A percentile compares a stretch with the other conserved stretches of the same genome.
phyloP scores from a whole-genome alignment of 2,329 filamentous ascomycete genomes.

The Magnaporthiopsis rhizophila region DNA sequence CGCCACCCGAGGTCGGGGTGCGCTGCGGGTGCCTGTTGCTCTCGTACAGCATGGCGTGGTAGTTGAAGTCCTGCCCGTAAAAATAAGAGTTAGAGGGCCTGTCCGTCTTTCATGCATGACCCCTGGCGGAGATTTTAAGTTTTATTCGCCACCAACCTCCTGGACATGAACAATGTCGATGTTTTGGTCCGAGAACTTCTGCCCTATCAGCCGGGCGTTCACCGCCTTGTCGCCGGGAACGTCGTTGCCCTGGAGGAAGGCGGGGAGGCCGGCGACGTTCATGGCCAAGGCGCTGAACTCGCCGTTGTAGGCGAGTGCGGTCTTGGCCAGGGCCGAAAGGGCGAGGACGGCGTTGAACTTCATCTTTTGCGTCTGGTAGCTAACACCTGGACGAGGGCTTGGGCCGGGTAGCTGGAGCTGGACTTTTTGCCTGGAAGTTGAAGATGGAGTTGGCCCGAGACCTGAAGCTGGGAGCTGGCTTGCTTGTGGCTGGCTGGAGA shows the following conservation, averaged over 20 bases:
- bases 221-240: slow-evolving; percentile 53
- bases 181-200: slow-evolving; percentile 44
- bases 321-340: slow-evolving; percentile 2
- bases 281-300: slow-evolving; percentile 45
- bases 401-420: neutral
- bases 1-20: slow-evolving; percentile 58
- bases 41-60: slow-evolving; percentile 54
- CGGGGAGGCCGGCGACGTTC: slow-evolving; percentile 54
- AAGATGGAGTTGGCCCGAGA: neutral
- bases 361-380: slow-evolving; percentile 2
- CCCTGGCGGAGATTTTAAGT: neutral
- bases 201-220: slow-evolving; percentile 49
- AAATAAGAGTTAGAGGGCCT: neutral
- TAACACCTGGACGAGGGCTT: neutral
- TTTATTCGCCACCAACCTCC: slow-evolving; percentile 32
- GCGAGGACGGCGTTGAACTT: slow-evolving; percentile 5
- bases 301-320: slow-evolving; percentile 14
- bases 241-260: slow-evolving; percentile 48
- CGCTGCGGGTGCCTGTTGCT: slow-evolving; percentile 52
- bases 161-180: slow-evolving; percentile 59
- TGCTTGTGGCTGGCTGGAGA: neutral
- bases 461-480: neutral
- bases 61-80: slow-evolving; percentile 51
- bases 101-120: neutral
- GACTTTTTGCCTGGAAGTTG: neutral